Base-by-base conservation (phyloP, 139 green algal species). In the Tetraselmis chui region DNA sequence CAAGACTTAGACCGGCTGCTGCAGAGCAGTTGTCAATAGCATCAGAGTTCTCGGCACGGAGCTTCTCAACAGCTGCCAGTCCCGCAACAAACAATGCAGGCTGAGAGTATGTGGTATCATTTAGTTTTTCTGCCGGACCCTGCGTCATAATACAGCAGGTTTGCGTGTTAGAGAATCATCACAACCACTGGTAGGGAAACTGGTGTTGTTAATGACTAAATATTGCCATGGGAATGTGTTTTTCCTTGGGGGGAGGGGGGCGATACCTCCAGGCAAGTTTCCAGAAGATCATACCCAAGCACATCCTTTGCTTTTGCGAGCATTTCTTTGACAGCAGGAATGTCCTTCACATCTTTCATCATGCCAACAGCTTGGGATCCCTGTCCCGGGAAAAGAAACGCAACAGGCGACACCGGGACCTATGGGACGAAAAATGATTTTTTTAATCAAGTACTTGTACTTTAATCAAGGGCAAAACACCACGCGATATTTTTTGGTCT, bases 381-480 rank as follows among this genome's bases (percentile, higher is more conserved):
- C 85, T 98, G 95, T 0, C 95, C 95, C 0, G 95, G 95, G 80
- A 98, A 98, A 27, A 98, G 82, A 79, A 97, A 95, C 11, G 85
- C 92, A 1, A 95, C 76, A 26, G 89, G 88, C 0, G 77, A 84
- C 29, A 59, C 58, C 22, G 83, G 84, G 24, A 76, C 84, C 28
- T n/a, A n/a, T n/a, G n/a, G n/a, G n/a, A n/a, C n/a, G n/a, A n/a
- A n/a, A n/a, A n/a, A n/a, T n/a, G n/a, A n/a, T n/a, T n/a, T n/a
- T n/a, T n/a, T n/a, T n/a, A n/a, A n/a, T n/a, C n/a, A n/a, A n/a
- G n/a, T n/a, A n/a, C n/a, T n/a, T n/a, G n/a, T n/a, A n/a, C n/a
- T n/a, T n/a, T n/a, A n/a, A n/a, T n/a, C n/a, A n/a, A n/a, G n/a
- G n/a, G n/a, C n/a, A n/a, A n/a, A n/a, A n/a, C n/a, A n/a, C n/a